These are phyloP conservation scores for Boletus huronensis DNA, from an alignment of 768 basidiomycete species.

Conservation along the genomic window DNA sequence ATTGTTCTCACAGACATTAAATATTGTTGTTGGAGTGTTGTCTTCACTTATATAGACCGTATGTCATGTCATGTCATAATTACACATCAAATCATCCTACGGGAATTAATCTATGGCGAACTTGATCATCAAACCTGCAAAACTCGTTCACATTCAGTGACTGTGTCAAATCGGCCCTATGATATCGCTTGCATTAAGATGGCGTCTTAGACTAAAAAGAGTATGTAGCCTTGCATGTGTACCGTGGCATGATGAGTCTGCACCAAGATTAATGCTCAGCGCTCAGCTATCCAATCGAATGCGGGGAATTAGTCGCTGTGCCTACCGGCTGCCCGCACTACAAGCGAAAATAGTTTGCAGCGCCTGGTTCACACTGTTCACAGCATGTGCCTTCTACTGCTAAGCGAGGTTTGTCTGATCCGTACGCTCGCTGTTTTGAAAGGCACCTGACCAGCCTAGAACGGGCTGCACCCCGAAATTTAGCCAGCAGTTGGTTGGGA, in stretches of 20 bases:
- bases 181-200: background rate
- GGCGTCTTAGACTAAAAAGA: background rate
- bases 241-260: background rate
- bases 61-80: conserved; percentile 1
- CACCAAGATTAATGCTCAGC: background rate
- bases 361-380: background rate
- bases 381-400: background rate
- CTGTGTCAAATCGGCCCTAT: background rate
- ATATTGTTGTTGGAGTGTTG: background rate
- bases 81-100: background rate
- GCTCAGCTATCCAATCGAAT: conserved; percentile 4
- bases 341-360: background rate
- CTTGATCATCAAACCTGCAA: background rate
- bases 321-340: background rate
- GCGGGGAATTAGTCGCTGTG: conserved; percentile 2
- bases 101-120: background rate
- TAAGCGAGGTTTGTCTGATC: background rate
- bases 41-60: background rate
- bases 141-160: background rate
- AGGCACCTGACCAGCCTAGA: background rate
- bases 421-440: background rate
- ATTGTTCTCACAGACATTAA: background rate
- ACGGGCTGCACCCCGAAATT: no score
- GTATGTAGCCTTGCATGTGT: background rate
- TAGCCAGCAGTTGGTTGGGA: background rate